These are phyloP conservation scores for Boletus edulis DNA, from an alignment of 768 basidiomycete species.

Conservation along the genomic window DNA sequence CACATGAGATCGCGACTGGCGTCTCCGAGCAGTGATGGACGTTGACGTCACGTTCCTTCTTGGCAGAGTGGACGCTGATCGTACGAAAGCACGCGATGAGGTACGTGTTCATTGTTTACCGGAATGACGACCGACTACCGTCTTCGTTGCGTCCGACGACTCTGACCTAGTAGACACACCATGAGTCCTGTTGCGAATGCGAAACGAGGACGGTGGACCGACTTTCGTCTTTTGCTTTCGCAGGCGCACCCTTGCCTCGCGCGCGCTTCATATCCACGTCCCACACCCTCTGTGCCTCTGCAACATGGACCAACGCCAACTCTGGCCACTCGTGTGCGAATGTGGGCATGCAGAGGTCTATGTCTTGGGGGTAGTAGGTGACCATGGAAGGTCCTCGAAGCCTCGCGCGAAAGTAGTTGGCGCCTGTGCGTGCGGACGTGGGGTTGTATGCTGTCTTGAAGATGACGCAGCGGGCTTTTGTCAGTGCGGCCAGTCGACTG, in stretches of 20 bases:
- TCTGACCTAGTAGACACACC: constrained; percentile 39
- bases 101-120: no score
- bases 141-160: constrained; percentile 48
- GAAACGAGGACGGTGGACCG: constrained; percentile 22
- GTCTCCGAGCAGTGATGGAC: no score
- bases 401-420: constrained; percentile 83
- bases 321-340: constrained; percentile 53
- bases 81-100: no score
- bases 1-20: no score
- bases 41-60: no score
- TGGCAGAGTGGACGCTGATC: no score
- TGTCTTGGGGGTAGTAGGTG: constrained; percentile 71
- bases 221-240: constrained; percentile 75
- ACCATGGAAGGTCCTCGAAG: constrained; percentile 86
- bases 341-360: constrained; percentile 54
- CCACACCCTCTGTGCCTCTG: constrained; percentile 58
- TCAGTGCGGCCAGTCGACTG: constrained; percentile 58
- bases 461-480: constrained; percentile 62
- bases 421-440: constrained; percentile 73
- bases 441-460: constrained; percentile 93
- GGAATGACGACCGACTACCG: constrained; percentile 21
- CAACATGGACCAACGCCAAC: constrained; percentile 58
- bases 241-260: constrained; percentile 81
- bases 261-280: constrained; percentile 67
- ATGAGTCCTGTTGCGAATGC: not conserved